Evolutionary conservation across 768 basidiomycete genomes (phyloP).

Genomic region (Candolleomyces eurysporus): DNA sequence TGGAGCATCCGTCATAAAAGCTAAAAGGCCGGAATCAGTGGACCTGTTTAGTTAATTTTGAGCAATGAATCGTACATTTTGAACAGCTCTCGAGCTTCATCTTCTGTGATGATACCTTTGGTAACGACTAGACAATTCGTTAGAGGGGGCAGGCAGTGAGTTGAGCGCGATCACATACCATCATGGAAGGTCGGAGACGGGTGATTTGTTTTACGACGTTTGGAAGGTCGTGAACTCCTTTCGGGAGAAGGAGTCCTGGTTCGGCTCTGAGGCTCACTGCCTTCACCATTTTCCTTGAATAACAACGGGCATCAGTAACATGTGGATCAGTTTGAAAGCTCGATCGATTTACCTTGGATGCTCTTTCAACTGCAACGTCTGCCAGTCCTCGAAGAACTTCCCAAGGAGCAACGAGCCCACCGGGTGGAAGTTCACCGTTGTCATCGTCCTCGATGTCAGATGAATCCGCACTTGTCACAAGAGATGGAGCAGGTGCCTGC

Average conservation of each 20-base stretch:
- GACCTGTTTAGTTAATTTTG: slow-evolving; percentile 4
- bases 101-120: slow-evolving; percentile 76
- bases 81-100: slow-evolving; percentile 84
- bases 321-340: slow-evolving; percentile 4
- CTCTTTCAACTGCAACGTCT: slow-evolving; percentile 77
- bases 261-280: slow-evolving; percentile 74
- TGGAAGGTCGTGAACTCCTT: slow-evolving; percentile 63
- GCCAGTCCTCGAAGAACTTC: slow-evolving; percentile 80
- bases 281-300: slow-evolving; percentile 66
- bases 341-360: slow-evolving; percentile 56
- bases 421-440: slow-evolving; percentile 74
- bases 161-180: slow-evolving; percentile 40
- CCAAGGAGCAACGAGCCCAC: slow-evolving; percentile 83
- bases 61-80: slow-evolving; percentile 56
- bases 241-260: slow-evolving; percentile 73
- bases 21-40: slow-evolving; percentile 36
- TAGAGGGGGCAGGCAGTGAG: slow-evolving; percentile 8
- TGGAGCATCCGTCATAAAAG: slow-evolving; percentile 91
- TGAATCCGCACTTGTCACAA: slow-evolving; percentile 75
- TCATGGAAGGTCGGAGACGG: slow-evolving; percentile 69
- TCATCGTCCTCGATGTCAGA: slow-evolving; percentile 86
- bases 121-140: slow-evolving; percentile 61
- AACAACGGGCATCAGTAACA: background rate
- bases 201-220: slow-evolving; percentile 71
- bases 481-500: slow-evolving; percentile 58